These are phyloP conservation scores for Lipomyces lipofer DNA, from an alignment of 805 yeast species.

Conservation along the genomic window DNA sequence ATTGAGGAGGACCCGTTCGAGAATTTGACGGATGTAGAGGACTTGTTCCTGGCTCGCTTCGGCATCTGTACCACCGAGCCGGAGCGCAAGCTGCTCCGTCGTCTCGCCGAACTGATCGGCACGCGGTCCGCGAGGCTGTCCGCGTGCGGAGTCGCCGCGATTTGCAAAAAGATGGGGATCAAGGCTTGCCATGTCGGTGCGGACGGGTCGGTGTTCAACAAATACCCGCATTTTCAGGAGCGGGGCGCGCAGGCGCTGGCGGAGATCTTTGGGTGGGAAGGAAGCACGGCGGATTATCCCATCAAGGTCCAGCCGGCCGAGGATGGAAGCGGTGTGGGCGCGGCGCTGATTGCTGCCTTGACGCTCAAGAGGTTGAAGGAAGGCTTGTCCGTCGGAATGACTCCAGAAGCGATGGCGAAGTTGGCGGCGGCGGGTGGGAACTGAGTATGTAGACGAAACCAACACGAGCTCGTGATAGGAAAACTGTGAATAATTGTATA, in stretches of 20 bases:
- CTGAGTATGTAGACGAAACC: too few species aligned
- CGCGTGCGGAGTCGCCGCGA: conserved; percentile 93
- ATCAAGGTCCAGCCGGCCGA: conserved; percentile 87
- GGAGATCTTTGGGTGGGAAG: conserved; percentile 83
- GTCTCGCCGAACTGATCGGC: conserved; percentile 83
- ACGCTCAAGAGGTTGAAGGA: conserved; percentile 63
- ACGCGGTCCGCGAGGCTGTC: conserved; percentile 90
- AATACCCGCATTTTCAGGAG: conserved; percentile 86
- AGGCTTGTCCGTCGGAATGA: conserved; percentile 27
- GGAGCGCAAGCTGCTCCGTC: conserved; percentile 81
- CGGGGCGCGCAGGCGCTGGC: conserved; percentile 85
- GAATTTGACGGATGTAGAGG: conserved; percentile 73
- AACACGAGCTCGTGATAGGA: too few species aligned
- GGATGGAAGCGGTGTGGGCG: conserved; percentile 99
- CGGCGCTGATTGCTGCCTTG: conserved; percentile 96
- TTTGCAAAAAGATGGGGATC: conserved; percentile 81
- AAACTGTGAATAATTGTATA: too few species aligned
- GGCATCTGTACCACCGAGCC: conserved; percentile 65
- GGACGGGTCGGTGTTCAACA: conserved; percentile 94
- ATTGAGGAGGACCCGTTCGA: conserved; percentile 89
- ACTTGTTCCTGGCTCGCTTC: conserved; percentile 60
- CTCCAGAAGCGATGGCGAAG: not conserved
- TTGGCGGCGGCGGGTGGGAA: too few species aligned
- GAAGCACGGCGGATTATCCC: conserved; percentile 63
- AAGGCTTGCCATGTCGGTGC: conserved; percentile 80